Evolutionary conservation across 2,329 filamentous ascomycete genomes (phyloP), one percentile per base, ranked within the genome.

Genomic region (Fusarium acutatum): DNA sequence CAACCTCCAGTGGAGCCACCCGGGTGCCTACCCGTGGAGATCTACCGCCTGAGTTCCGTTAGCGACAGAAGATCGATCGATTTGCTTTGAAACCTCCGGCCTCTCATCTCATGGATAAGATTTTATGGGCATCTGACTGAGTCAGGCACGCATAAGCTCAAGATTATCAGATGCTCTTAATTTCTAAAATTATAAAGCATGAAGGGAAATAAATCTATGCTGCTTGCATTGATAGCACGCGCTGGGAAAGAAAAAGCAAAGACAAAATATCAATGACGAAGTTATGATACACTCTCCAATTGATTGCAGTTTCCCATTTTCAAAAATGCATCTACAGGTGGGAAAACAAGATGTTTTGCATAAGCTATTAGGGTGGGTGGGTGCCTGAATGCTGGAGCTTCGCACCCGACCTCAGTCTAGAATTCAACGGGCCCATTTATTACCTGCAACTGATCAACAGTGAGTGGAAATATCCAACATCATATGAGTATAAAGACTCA

Each of bases 61-160:
- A 43, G 38, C 15, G 30, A 70, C 30, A 22, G 46, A 37, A 54
- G 66, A 70, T 69, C 67, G 66, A 69, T 69, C 67, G 59, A 65
- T 53, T 54, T n/a, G 24, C 24, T 40, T 40, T 53, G 44, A 59
- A 70, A 60, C 43, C 40, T 67, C 63, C 30, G 35, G 24, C 30
- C 37, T 32, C n/a, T 50, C 26, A 37, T 37, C 30, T 54, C 28
- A 47, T 38, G 34, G 49, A 24, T 43, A 13, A 34, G 24, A 60
- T 30, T 56, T 26, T 40, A 50, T 62, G 37, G 37, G 17, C 43
- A 56, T 64, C 49, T 63, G 30, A 49, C 57, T 30, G 32, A 56
- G 57, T 56, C 41, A 69, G 56, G 24, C n/a, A 63, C 35, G 11
- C 44, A 32, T 54, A 26, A 24, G n/a, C 40, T 40, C 40, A 12